A percentile compares a stretch with the other conserved stretches of the same genome.
Conservation (phyloP, 345 rosid genomes). For the Carallia pectinifolia region DNA sequence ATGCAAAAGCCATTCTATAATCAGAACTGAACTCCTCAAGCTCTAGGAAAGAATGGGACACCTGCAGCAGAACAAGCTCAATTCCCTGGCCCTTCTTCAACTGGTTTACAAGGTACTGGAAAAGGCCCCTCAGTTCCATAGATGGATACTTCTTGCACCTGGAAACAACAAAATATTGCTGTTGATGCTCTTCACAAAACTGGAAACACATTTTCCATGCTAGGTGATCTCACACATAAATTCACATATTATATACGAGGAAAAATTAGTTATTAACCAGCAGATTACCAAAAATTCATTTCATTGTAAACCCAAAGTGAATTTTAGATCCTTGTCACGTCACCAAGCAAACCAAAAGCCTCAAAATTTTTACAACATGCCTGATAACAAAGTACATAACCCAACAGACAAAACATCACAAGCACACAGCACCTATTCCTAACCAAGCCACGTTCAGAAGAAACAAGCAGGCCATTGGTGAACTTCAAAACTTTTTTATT, state of each 20-base stretch:
- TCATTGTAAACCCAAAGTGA: too few relatives aligned
- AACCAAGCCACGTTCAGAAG: too few relatives aligned
- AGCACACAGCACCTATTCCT: too few relatives aligned
- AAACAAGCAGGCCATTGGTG: too few relatives aligned
- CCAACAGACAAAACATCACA: too few relatives aligned
- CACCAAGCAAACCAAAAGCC: too few relatives aligned
- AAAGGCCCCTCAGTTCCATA: conserved; percentile 97
- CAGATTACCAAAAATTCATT: too few relatives aligned
- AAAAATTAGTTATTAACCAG: too few relatives aligned
- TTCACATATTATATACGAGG: not conserved
- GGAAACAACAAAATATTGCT: conserved; percentile 10
- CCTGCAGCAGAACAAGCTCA: conserved; percentile 98
- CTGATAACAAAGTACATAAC: too few relatives aligned
- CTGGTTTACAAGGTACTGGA: conserved; percentile 97
- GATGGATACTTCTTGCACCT: conserved; percentile 99
- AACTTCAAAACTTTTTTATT: too few relatives aligned
- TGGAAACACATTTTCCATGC: not conserved
- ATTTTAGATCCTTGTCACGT: too few relatives aligned
- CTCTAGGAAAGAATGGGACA: conserved; percentile 28
- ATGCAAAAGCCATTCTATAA: conserved; percentile 3
- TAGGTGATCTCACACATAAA: not conserved
- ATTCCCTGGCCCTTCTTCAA: conserved; percentile 93
- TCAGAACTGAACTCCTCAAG: conserved; percentile 12
- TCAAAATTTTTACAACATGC: too few relatives aligned
- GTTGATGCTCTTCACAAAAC: not conserved